A percentile compares a stretch with the other conserved stretches of the same genome.
phyloP scores from a whole-genome alignment of 2,329 filamentous ascomycete species.

The Epicoccum nigrum region DNA sequence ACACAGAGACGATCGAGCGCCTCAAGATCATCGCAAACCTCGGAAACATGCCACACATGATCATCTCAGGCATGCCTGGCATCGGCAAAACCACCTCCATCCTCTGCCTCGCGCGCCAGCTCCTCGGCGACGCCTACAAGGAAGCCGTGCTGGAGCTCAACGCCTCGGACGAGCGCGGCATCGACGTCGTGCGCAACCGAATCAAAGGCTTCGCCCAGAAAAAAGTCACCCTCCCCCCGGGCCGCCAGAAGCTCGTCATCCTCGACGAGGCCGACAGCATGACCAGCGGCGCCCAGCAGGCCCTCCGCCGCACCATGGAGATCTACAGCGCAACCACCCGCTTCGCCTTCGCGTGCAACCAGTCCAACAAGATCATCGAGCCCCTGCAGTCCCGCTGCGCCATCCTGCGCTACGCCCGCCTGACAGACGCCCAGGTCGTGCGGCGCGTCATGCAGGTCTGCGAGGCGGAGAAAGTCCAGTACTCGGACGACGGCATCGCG shows the following conservation, averaged over 20 bases:
- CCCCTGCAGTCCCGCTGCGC: slow-evolving; percentile 97
- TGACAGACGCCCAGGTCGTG: slow-evolving; percentile 92
- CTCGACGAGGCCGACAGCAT: slow-evolving; percentile 96
- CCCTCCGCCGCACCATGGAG: slow-evolving; percentile 94
- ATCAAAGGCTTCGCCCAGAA: slow-evolving; percentile 99
- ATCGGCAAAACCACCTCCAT: slow-evolving; percentile 98
- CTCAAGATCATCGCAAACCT: slow-evolving; percentile 98
- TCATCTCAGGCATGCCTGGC: slow-evolving; percentile 99
- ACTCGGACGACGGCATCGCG: slow-evolving; percentile 90
- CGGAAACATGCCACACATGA: slow-evolving; percentile 98
- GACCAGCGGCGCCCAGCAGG: slow-evolving; percentile 96
- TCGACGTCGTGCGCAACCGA: slow-evolving; percentile 94
- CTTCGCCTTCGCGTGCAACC: slow-evolving; percentile 98
- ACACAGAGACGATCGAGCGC: slow-evolving; percentile 95
- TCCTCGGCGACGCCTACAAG: slow-evolving; percentile 93
- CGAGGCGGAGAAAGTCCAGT: slow-evolving; percentile 86
- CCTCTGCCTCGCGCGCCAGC: slow-evolving; percentile 86
- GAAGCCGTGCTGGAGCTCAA: slow-evolving; percentile 97
- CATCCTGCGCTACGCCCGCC: slow-evolving; percentile 88
- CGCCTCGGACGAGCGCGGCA: slow-evolving; percentile 94
- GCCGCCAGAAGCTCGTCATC: slow-evolving; percentile 94
- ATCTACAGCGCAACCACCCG: slow-evolving; percentile 96
- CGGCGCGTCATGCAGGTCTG: slow-evolving; percentile 91
- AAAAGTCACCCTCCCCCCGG: slow-evolving; percentile 91
- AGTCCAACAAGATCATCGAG: slow-evolving; percentile 99